phyloP scores from a whole-genome alignment of 305 asterid species.

The Solanum hybrid region DNA sequence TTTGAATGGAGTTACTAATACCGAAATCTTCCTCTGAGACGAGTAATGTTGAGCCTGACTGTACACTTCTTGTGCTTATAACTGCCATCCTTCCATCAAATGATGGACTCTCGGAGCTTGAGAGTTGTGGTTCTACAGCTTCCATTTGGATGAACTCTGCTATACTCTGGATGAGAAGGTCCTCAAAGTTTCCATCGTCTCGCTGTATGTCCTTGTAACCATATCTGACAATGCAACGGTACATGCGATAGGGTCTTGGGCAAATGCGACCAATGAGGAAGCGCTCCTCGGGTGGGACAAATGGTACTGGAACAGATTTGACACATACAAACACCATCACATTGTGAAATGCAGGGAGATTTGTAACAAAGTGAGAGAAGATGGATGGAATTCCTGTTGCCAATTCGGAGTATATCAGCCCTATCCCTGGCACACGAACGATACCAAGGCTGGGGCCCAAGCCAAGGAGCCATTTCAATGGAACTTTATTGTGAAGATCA shows the following conservation, averaged over 20 bases:
- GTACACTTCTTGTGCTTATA: conserved; percentile 45
- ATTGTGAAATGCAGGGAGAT: conserved; percentile 89
- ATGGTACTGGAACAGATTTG: conserved; percentile 78
- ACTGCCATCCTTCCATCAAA: conserved; percentile 98
- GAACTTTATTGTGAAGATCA: conserved; percentile 87
- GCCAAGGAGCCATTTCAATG: conserved; percentile 85
- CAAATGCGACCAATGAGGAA: conserved; percentile 94
- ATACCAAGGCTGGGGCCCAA: conserved; percentile 93
- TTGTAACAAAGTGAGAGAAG: conserved; percentile 88
- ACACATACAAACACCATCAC: conserved; percentile 97
- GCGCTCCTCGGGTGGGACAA: conserved; percentile 81
- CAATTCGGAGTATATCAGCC: conserved; percentile 84
- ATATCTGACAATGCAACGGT: conserved; percentile 88
- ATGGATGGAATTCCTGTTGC: conserved; percentile 92
- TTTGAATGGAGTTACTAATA: conserved; percentile 36
- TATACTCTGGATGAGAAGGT: conserved; percentile 73
- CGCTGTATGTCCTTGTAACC: conserved; percentile 93
- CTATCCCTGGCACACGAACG: conserved; percentile 94
- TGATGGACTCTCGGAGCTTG: conserved; percentile 54
- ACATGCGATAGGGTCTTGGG: conserved; percentile 92
- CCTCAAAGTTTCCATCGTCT: conserved; percentile 77
- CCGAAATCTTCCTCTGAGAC: conserved; percentile 38
- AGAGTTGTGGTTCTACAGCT: conserved; percentile 70
- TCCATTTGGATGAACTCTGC: conserved; percentile 98
- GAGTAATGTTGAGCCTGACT: conserved; percentile 38